Evolutionary conservation across 2,329 filamentous ascomycete genomes (phyloP).

Genomic region (Amesomyces nigricolor): DNA sequence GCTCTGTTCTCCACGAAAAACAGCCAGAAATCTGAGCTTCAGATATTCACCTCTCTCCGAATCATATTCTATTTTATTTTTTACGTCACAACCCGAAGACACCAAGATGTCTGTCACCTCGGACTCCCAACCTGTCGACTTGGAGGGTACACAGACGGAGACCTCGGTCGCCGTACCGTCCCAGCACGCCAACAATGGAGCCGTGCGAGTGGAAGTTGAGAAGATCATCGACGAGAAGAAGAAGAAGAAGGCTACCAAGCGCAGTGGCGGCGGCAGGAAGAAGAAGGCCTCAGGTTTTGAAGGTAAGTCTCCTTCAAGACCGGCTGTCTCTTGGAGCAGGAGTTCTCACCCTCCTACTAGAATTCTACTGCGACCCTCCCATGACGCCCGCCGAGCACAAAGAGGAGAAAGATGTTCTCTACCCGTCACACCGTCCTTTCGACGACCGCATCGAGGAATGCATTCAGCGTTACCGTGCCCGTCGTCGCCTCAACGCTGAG

Average conservation of each 20-base stretch:
- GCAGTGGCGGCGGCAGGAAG: slow-evolving; percentile 24
- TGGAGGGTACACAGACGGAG: slow-evolving; percentile 1
- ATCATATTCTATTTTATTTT: too few relatives aligned
- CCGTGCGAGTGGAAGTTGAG: slow-evolving; percentile 5
- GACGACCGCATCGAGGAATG: slow-evolving; percentile 73
- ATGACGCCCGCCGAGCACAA: slow-evolving; percentile 63
- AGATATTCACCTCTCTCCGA: too few relatives aligned
- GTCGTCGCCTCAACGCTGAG: slow-evolving; percentile 64
- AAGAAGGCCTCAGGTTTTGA: slow-evolving; percentile 63
- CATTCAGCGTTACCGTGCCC: slow-evolving; percentile 72
- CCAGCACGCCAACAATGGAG: not conserved
- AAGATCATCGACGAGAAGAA: slow-evolving; percentile 32
- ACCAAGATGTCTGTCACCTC: slow-evolving; percentile 7
- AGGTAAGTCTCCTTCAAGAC: slow-evolving; percentile 35
- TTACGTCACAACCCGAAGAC: not conserved
- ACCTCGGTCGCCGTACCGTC: not conserved
- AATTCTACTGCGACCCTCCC: slow-evolving; percentile 74
- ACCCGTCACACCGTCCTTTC: slow-evolving; percentile 53
- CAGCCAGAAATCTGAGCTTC: too few relatives aligned
- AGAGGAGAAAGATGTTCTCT: slow-evolving; percentile 60
- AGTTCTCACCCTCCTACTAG: slow-evolving; percentile 32
- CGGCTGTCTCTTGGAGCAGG: slow-evolving; percentile 1
- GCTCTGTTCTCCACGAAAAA: too few relatives aligned
- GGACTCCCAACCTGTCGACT: not conserved
- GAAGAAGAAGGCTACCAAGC: slow-evolving; percentile 34